phyloP scores from a whole-genome alignment of 108 stramenopile genomes.

The Aureococcus anophagefferens region DNA sequence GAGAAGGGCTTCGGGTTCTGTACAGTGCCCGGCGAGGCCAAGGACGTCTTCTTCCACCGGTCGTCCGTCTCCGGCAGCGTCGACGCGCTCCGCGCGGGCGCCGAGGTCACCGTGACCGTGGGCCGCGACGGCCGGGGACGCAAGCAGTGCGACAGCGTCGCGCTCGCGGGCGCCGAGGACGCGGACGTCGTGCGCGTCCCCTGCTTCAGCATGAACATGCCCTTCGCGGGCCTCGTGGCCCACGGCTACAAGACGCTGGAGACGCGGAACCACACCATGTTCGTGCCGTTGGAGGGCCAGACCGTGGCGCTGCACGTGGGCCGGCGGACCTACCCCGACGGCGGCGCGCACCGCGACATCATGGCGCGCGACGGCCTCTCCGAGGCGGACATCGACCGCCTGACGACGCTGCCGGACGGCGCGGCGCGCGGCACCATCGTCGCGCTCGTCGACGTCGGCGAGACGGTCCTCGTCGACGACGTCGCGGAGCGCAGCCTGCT shows the following conservation, averaged over 20 bases:
- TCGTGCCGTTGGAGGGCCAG: slow-evolving; percentile 56
- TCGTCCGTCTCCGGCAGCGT: neutral
- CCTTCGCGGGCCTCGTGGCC: slow-evolving; percentile 63
- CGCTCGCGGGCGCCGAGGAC: neutral
- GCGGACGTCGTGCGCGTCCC: slow-evolving; percentile 19
- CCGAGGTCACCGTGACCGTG: neutral
- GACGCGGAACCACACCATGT: slow-evolving; percentile 70
- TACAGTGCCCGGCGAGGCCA: neutral
- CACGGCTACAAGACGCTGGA: slow-evolving; percentile 71
- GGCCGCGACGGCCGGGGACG: neutral
- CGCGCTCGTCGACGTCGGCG: neutral
- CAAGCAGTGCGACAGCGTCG: neutral
- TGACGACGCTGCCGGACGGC: neutral
- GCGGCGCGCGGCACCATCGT: neutral
- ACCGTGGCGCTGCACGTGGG: slow-evolving; percentile 64
- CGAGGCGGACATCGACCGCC: neutral
- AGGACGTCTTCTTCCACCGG: slow-evolving; percentile 1
- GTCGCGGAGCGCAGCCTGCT: neutral
- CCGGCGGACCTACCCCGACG: slow-evolving; percentile 63
- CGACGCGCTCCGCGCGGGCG: neutral
- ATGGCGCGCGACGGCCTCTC: slow-evolving; percentile 21
- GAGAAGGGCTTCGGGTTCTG: slow-evolving; percentile 61
- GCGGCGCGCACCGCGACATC: slow-evolving; percentile 52
- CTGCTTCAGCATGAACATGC: slow-evolving; percentile 65
- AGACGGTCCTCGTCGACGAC: neutral